Evolutionary conservation across 352 stramenopile genomes (phyloP), one percentile per base, ranked within the genome.

Genomic region (Globisporangium canariense): DNA sequence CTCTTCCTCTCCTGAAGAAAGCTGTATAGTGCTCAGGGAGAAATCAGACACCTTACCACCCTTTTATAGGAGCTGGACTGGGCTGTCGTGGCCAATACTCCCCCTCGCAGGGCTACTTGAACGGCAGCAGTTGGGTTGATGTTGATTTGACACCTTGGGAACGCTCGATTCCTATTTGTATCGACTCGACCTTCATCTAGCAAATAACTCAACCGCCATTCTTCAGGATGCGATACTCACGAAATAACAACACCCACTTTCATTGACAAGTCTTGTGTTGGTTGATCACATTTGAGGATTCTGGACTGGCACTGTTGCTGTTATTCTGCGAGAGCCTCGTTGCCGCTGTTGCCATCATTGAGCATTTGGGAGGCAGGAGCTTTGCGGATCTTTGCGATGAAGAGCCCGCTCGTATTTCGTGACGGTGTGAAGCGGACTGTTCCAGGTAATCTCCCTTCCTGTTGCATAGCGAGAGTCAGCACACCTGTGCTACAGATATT

Each of bases 371-470:
- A n/a, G 30, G 28, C 14, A 16, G 25, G 18, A 13, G 34, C 25
- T 58, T 88, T 86, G 25, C 59, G 65, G 32, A 91, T 86, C 43
- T 81, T 80, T 16, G 85, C 81, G 30, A 93, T 85, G 62, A 91
- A 93, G 10, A 93, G 67, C 0, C 85, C 85, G 64, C 85, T 90
- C 18, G 82, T 90, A 53, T 79, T 74, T 40, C 86, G 71, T 3
- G 82, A 83, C 7, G 85, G 85, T 0, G 79, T 93, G 67, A 93
- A 93, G 38, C 85, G 82, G 18, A 93, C 62, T 0, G 85, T 90
- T 16, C 76, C 76, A 11, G 54, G 59, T 3, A 91, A 22, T 28
- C 66, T 65, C 41, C 85, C 85, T 46, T 81, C 72, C 80, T 89
- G 64, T 38, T 40, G 34, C 34, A 40, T 40, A 40, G 34, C 34